A percentile compares a stretch with the other conserved stretches of the same genome.
phyloP scores from a whole-genome alignment of 345 rosid species.

The Populus pruinosa region DNA sequence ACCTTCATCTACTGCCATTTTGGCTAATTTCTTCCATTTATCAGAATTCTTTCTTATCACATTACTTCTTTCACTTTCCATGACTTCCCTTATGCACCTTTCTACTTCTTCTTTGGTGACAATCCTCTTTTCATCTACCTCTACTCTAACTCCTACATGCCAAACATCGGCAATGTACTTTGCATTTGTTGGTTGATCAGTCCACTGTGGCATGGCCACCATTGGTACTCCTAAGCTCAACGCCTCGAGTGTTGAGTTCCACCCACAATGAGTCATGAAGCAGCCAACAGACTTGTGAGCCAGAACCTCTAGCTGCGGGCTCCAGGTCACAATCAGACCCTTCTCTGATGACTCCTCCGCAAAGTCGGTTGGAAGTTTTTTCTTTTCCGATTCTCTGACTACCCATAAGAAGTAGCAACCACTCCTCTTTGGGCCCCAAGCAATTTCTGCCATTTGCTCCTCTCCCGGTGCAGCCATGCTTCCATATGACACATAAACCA shows the following conservation, averaged over 20 bases:
- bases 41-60: constrained; percentile 39
- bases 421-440: constrained; percentile 36
- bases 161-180: constrained; percentile 53
- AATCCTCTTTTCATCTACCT: constrained; percentile 26
- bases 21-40: constrained; percentile 49
- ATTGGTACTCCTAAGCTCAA: constrained; percentile 55
- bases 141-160: constrained; percentile 49
- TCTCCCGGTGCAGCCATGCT: constrained; percentile 42
- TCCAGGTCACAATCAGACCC: constrained; percentile 52
- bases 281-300: constrained; percentile 52
- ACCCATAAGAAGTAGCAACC: constrained; percentile 54
- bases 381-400: constrained; percentile 45
- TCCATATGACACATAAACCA: constrained; percentile 54
- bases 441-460: constrained; percentile 56
- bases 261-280: constrained; percentile 61
- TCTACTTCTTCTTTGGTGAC: constrained; percentile 43
- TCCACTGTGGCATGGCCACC: constrained; percentile 59
- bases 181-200: constrained; percentile 58
- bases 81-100: constrained; percentile 44
- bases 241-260: constrained; percentile 71
- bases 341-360: constrained; percentile 29
- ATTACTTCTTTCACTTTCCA: constrained; percentile 41
- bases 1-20: constrained; percentile 21
- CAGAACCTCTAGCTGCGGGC: constrained; percentile 51
- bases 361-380: constrained; percentile 39